Conservation (phyloP, 345 rosid genomes). For the Eucalyptus pauciflora region DNA sequence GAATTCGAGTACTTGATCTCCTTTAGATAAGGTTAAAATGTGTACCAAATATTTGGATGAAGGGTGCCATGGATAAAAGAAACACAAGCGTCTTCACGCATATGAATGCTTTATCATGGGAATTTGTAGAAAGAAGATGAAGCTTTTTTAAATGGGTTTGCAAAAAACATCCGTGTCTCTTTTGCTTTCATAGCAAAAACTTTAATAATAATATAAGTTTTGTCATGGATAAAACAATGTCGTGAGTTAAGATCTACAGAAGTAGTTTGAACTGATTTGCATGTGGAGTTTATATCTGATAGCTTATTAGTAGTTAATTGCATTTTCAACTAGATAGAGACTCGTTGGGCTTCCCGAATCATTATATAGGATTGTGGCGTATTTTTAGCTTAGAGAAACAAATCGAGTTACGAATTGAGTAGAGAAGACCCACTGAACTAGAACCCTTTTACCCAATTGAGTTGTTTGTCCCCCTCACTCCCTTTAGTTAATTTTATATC, state of each 20-base stretch:
- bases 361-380: no score
- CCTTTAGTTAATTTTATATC: no score
- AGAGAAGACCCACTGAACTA: accelerated
- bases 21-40: background rate
- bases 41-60: background rate
- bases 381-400: no score
- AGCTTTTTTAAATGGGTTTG: no score
- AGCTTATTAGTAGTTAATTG: no score
- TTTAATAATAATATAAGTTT: accelerated
- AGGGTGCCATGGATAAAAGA: background rate
- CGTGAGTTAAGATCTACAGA: accelerated
- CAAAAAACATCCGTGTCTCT: accelerated
- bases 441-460: no score
- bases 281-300: no score
- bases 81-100: no score
- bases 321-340: accelerated
- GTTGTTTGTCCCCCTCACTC: accelerated
- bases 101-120: accelerated
- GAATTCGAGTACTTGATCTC: background rate
- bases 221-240: accelerated
- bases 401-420: accelerated
- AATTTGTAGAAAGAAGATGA: accelerated
- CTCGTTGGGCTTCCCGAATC: no score
- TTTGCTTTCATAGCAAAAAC: no score
- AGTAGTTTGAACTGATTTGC: accelerated